phyloP scores from a whole-genome alignment of 345 rosid genomes.

The Acer saccharum region DNA sequence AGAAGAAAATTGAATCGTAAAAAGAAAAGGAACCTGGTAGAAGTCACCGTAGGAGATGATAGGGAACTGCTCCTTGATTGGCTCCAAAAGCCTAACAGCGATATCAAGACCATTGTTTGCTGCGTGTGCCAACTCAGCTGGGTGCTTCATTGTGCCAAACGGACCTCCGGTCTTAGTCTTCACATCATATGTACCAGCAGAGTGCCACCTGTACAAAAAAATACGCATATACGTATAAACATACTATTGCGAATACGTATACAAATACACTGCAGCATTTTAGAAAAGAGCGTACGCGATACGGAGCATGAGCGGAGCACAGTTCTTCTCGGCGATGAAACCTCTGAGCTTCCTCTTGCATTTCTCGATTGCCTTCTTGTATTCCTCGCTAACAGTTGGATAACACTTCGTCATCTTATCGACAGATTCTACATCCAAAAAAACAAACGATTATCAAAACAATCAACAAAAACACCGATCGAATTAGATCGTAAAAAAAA shows the following conservation, averaged over 20 bases:
- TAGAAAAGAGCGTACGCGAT: conserved; percentile 56
- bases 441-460: neutral
- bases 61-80: conserved; percentile 84
- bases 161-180: conserved; percentile 90
- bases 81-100: conserved; percentile 82
- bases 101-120: conserved; percentile 90
- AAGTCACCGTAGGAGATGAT: conserved; percentile 69
- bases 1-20: neutral
- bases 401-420: conserved; percentile 75
- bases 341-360: conserved; percentile 86
- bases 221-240: neutral
- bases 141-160: conserved; percentile 77
- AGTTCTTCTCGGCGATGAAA: conserved; percentile 81
- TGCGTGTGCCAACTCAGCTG: conserved; percentile 70
- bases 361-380: conserved; percentile 76
- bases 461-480: conserved; percentile 7
- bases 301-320: conserved; percentile 96
- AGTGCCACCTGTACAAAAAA: conserved; percentile 75
- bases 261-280: neutral
- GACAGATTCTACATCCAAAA: conserved; percentile 8
- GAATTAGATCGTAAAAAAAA: neutral
- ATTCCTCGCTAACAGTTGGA: conserved; percentile 81
- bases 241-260: neutral
- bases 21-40: conserved; percentile 59
- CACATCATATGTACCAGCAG: conserved; percentile 91